A percentile compares a stretch with the other conserved stretches of the same genome.
phyloP scores from a whole-genome alignment of 805 yeast genomes.

The Saturnispora zaruensis region DNA sequence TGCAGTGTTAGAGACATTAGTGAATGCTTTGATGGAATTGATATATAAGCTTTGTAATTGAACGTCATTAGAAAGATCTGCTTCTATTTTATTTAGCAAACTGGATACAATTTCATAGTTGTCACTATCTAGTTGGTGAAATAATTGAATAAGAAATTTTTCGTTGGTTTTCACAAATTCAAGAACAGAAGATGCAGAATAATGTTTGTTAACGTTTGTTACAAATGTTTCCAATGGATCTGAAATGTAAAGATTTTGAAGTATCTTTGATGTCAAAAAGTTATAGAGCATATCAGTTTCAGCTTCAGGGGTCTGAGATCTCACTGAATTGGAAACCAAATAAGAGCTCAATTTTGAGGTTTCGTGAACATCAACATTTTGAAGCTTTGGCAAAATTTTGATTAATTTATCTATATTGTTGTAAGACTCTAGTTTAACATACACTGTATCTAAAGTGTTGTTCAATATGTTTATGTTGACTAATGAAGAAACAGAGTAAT shows the following conservation, averaged over 20 bases:
- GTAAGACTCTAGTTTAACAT: constrained; percentile 1
- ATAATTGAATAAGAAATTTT: constrained; percentile 16
- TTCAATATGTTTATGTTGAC: not conserved
- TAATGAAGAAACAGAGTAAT: constrained; percentile 19
- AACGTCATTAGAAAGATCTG: constrained; percentile 10
- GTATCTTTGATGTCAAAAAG: constrained; percentile 30
- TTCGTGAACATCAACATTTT: constrained; percentile 12
- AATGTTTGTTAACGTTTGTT: constrained; percentile 18
- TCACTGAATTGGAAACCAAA: constrained; percentile 21
- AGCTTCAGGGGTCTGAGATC: constrained; percentile 8
- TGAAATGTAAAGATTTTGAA: constrained; percentile 27
- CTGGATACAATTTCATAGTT: constrained; percentile 1
- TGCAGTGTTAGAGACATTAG: not conserved
- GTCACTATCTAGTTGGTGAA: constrained; percentile 2
- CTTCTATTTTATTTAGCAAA: constrained; percentile 19
- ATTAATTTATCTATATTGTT: constrained; percentile 5
- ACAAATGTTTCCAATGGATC: constrained; percentile 17
- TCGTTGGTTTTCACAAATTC: constrained; percentile 12
- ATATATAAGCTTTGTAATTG: constrained; percentile 14
- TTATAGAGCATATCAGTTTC: constrained; percentile 19
- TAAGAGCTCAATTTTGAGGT: constrained; percentile 4
- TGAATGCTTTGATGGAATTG: constrained; percentile 4
- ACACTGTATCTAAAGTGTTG: constrained; percentile 6
- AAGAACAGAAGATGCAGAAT: constrained; percentile 16
- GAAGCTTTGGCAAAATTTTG: constrained; percentile 6